These are phyloP conservation scores for Tetradesmus obliquus DNA, from an alignment of 139 green algal genomes.

Conservation along the genomic window DNA sequence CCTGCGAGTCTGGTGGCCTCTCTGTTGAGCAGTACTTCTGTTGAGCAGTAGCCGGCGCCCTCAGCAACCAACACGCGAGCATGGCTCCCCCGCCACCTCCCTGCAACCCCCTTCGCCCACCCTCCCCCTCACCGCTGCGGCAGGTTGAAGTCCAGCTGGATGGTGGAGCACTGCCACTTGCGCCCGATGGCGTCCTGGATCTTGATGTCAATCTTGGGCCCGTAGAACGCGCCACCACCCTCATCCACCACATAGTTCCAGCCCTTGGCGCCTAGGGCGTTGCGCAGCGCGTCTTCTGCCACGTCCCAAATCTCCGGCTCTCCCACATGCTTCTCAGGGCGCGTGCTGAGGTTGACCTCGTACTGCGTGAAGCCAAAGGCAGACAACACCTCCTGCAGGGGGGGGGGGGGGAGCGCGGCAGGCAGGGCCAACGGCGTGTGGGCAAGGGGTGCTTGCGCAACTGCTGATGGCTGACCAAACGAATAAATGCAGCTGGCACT, in stretches of 20 bases:
- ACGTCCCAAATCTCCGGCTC: conserved; percentile 89
- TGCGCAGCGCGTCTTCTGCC: conserved; percentile 82
- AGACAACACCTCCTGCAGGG: conserved; percentile 75
- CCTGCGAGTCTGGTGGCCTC: no score
- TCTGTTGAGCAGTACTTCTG: no score
- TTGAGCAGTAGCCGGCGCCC: no score
- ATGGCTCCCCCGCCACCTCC: background rate
- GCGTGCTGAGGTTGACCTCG: conserved; percentile 94
- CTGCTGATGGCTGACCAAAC: background rate
- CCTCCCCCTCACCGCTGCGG: conserved; percentile 71
- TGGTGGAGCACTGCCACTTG: conserved; percentile 99
- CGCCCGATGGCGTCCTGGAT: conserved; percentile 93
- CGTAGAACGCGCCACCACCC: conserved; percentile 95
- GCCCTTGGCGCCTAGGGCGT: conserved; percentile 87
- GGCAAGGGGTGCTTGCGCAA: background rate
- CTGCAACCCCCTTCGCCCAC: background rate
- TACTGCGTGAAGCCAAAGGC: conserved; percentile 95
- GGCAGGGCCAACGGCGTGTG: background rate
- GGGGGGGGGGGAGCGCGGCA: background rate
- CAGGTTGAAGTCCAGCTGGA: conserved; percentile 99
- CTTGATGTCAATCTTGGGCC: conserved; percentile 99
- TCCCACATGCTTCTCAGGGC: conserved; percentile 95
- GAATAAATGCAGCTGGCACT: background rate
- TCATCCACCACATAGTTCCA: conserved; percentile 66
- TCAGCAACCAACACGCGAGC: no score